Base-by-base conservation (phyloP, 805 yeast species). In the Candida ulmi region DNA sequence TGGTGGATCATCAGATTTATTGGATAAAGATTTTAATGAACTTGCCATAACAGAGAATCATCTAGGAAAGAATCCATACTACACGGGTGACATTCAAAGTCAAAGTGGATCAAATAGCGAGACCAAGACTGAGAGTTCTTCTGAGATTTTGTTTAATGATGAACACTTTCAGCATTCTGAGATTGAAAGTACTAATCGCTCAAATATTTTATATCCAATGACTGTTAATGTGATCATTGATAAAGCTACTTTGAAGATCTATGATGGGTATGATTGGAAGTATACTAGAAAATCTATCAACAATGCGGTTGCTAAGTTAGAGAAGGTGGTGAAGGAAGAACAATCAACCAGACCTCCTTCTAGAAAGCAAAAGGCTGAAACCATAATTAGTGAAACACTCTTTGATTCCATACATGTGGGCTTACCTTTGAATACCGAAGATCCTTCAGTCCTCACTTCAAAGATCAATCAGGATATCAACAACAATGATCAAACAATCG, bases 251-350 rank as follows among this genome's bases (percentile, higher is more conserved):
- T 51, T 83, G 2, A 74, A 68, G 37, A 61, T 91, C 16, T 80
- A 74, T 57, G 99, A 93, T 63, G 99, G 99, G 0, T 93, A 81
- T 55, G 98, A 93, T 51, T 88, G 97, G 95, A 74, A 73, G 40
- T 75, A 76, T 32, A 88, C 98, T 0, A 71, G 95, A 41, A 68
- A 67, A 18, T 68, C 80, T 0, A 80, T 93, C 23, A 65, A 68
- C 11, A 73, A 71, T n/a, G 83, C 86, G 0, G 80, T 90, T 0
- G 73, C 72, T 39, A 62, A 74, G 11, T 74, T 87, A 8, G 88
- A 82, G 47, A 65, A 60, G 7, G 68, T 65, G 31, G 80, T 73
- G 3, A 48, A 32, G 51, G 52, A 50, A 26, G 44, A 45, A 24
- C 47, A 39, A 25, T 42, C 36, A 36, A 15, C 26, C 27, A 31